Percentiles rank a stretch among this genome's conserved stretches.
phyloP scores from a whole-genome alignment of 345 rosid species.

The Rhizophora apiculata region DNA sequence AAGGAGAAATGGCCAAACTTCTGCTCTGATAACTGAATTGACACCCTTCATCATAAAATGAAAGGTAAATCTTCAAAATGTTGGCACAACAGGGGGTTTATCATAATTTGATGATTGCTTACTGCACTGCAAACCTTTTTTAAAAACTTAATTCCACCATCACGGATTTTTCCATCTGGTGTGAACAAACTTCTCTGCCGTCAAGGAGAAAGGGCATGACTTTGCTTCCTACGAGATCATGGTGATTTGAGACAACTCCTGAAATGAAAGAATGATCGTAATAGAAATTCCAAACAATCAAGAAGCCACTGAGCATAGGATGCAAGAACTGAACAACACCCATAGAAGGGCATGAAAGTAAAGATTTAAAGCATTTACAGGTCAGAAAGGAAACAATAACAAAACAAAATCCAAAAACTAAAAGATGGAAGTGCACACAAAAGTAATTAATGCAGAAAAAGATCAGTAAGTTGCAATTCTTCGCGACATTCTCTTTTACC shows the following conservation, averaged over 20 bases:
- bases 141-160: conserved; percentile 73
- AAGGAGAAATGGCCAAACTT: conserved; percentile 98
- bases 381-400: too few relatives aligned
- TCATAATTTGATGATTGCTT: conserved; percentile 33
- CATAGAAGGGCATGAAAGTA: neutral
- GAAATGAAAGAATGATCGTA: conserved; percentile 5
- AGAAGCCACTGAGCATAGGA: neutral
- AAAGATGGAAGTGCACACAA: too few relatives aligned
- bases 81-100: neutral
- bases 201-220: conserved; percentile 57
- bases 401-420: too few relatives aligned
- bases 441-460: too few relatives aligned
- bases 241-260: conserved; percentile 80
- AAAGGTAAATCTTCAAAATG: conserved; percentile 15
- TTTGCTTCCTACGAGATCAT: conserved; percentile 80
- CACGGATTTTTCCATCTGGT: conserved; percentile 67
- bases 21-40: conserved; percentile 77
- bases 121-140: conserved; percentile 90
- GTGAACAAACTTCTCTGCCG: conserved; percentile 75
- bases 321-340: conserved; percentile 9
- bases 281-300: neutral
- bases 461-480: too few relatives aligned
- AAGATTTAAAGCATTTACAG: too few relatives aligned
- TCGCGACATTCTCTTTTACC: too few relatives aligned
- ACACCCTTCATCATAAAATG: conserved; percentile 57